Conservation (phyloP, 2,329 filamentous ascomycete genomes). For the Diaporthe vexans region DNA sequence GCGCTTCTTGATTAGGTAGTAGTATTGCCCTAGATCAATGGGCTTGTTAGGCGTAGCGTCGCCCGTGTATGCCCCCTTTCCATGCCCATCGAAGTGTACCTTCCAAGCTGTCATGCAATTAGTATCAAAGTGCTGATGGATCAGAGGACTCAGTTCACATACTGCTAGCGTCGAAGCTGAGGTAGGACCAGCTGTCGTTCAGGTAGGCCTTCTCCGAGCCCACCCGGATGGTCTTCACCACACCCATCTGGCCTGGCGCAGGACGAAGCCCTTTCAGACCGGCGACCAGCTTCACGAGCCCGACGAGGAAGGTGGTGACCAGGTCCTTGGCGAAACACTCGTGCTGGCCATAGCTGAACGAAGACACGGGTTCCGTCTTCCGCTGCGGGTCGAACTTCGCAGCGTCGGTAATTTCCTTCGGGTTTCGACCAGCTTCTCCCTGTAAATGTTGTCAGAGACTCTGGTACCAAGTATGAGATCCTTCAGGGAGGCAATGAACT, state of each 20-base stretch:
- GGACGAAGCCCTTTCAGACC: conserved; percentile 60
- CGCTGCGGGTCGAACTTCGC: conserved; percentile 52
- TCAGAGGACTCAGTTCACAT: conserved; percentile 46
- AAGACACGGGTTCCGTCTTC: conserved; percentile 52
- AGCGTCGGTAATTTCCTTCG: conserved; percentile 53
- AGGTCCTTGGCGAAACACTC: conserved; percentile 53
- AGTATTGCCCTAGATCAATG: conserved; percentile 23
- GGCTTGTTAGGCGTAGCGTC: conserved; percentile 6
- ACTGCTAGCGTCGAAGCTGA: conserved; percentile 61
- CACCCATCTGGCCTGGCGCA: conserved; percentile 60
- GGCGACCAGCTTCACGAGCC: conserved; percentile 58
- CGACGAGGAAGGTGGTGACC: conserved; percentile 57
- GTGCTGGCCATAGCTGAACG: conserved; percentile 62
- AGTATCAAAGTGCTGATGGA: conserved; percentile 39
- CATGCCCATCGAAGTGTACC: conserved; percentile 56
- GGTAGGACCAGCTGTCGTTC: conserved; percentile 63
- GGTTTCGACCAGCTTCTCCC: conserved; percentile 56
- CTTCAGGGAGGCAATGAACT: conserved; percentile 36
- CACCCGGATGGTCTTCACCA: conserved; percentile 59
- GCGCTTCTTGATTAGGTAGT: conserved; percentile 25
- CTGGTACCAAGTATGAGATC: rapidly evolving
- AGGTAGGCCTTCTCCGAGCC: conserved; percentile 58
- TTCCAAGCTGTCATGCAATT: conserved; percentile 51
- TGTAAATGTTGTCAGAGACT: conserved; percentile 41
- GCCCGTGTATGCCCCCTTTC: conserved; percentile 42